Percentiles rank a stretch among this genome's conserved stretches.
These are phyloP conservation scores for Gnetum montanum DNA, from an alignment of 75 land plant genomes.

Conservation along the genomic window DNA sequence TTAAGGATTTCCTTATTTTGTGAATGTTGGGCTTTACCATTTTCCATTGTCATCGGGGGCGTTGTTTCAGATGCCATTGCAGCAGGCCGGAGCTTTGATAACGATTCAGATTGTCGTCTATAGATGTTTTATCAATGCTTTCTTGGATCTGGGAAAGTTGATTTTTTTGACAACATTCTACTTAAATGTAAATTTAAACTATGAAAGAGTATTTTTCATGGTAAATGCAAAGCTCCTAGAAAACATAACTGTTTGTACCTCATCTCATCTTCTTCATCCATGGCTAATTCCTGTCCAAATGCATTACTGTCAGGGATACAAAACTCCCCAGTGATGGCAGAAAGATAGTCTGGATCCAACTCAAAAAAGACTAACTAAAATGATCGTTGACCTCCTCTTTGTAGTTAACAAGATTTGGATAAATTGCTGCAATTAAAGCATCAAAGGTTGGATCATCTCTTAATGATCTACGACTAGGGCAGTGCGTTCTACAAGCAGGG, in stretches of 20 bases:
- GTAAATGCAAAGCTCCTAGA: background rate
- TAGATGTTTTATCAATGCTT: conserved; percentile 78
- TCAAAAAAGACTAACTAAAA: background rate
- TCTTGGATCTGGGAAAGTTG: conserved; percentile 97
- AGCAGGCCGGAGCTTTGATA: conserved; percentile 52
- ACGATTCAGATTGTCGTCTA: conserved; percentile 72
- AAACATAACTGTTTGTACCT: conserved; percentile 56
- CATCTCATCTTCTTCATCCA: conserved; percentile 70
- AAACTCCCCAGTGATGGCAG: background rate
- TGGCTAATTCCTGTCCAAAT: conserved; percentile 66
- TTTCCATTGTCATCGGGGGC: conserved; percentile 40
- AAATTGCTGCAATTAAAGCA: conserved; percentile 75
- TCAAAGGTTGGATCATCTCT: conserved; percentile 99
- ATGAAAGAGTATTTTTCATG: background rate
- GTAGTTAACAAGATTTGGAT: conserved; percentile 87
- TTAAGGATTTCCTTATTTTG: conserved; percentile 21
- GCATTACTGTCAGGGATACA: conserved; percentile 8
- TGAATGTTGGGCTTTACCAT: conserved; percentile 24
- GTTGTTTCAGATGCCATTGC: conserved; percentile 46
- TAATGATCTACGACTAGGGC: conserved; percentile 96
- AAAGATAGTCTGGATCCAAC: background rate
- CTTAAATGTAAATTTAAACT: background rate
- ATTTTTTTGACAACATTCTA: background rate
- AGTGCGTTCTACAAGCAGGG: conserved; percentile 97
- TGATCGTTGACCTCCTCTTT: conserved; percentile 70